Evolutionary conservation across 164 flowering plant genomes (phyloP).

Genomic region (Buxus sempervirens): DNA sequence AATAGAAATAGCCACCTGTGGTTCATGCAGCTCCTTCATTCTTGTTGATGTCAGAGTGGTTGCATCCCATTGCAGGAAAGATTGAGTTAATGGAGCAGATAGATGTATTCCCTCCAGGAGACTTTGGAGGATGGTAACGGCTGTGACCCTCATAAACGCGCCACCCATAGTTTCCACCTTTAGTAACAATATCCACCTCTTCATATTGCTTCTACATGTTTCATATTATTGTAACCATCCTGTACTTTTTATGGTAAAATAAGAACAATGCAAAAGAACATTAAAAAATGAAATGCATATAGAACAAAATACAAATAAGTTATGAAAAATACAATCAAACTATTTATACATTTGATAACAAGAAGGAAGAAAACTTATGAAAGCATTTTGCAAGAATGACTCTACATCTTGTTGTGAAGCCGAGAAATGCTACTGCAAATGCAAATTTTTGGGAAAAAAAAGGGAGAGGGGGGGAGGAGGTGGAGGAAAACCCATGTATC

Average conservation of each 20-base stretch:
- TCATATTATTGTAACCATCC: conserved; percentile 2
- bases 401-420: too few relatives aligned
- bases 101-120: conserved; percentile 68
- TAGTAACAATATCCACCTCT: conserved; percentile 77
- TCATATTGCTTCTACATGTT: conserved; percentile 63
- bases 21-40: conserved; percentile 75
- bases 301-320: too few relatives aligned
- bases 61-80: conserved; percentile 77
- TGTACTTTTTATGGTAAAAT: not conserved
- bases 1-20: conserved; percentile 78
- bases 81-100: conserved; percentile 48
- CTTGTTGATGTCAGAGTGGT: conserved; percentile 54
- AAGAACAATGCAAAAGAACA: not conserved
- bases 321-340: too few relatives aligned
- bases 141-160: conserved; percentile 68
- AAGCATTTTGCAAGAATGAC: not conserved
- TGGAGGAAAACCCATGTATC: not conserved
- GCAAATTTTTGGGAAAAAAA: too few relatives aligned
- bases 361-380: too few relatives aligned
- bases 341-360: not conserved
- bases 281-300: too few relatives aligned
- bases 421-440: not conserved
- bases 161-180: conserved; percentile 94
- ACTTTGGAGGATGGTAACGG: conserved; percentile 32
- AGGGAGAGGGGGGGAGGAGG: too few relatives aligned